phyloP scores from a whole-genome alignment of 495 filamentous ascomycete species.

The Penicillium diatomitis region DNA sequence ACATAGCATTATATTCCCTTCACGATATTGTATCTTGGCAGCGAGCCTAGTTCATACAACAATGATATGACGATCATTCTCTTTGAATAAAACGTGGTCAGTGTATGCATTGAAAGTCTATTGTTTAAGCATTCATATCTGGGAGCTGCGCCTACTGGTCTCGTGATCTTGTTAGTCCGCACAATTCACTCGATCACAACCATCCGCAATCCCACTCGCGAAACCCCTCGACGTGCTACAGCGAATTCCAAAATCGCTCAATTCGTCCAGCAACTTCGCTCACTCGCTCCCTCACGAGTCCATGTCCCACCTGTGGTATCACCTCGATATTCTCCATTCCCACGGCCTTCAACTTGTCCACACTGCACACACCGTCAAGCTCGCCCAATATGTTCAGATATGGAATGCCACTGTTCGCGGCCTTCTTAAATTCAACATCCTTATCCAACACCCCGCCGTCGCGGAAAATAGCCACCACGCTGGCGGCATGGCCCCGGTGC shows the following conservation, averaged over 20 bases:
- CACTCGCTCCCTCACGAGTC: slow-evolving; percentile 25
- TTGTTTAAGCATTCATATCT: too few species aligned
- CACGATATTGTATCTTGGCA: too few species aligned
- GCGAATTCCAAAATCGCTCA: slow-evolving; percentile 22
- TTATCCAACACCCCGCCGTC: slow-evolving; percentile 33
- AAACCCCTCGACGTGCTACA: background rate
- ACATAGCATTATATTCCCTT: too few species aligned
- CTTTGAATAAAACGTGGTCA: too few species aligned
- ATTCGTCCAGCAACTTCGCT: slow-evolving; percentile 23
- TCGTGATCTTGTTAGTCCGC: too few species aligned
- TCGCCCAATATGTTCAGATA: slow-evolving; percentile 31
- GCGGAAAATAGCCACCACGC: slow-evolving; percentile 33
- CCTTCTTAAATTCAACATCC: slow-evolving; percentile 26
- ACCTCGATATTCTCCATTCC: slow-evolving; percentile 29
- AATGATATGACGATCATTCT: too few species aligned
- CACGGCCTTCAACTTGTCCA: slow-evolving; percentile 22
- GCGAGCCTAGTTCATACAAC: too few species aligned
- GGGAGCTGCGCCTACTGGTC: too few species aligned
- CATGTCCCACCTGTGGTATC: slow-evolving; percentile 29
- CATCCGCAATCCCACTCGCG: background rate
- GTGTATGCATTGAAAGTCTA: too few species aligned
- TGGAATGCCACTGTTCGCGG: slow-evolving; percentile 16
- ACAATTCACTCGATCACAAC: background rate
- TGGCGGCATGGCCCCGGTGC: slow-evolving; percentile 33
- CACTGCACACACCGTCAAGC: slow-evolving; percentile 28